Evolutionary conservation across 257 asterid species (phyloP).

Genomic region (Scutellaria barbata): DNA sequence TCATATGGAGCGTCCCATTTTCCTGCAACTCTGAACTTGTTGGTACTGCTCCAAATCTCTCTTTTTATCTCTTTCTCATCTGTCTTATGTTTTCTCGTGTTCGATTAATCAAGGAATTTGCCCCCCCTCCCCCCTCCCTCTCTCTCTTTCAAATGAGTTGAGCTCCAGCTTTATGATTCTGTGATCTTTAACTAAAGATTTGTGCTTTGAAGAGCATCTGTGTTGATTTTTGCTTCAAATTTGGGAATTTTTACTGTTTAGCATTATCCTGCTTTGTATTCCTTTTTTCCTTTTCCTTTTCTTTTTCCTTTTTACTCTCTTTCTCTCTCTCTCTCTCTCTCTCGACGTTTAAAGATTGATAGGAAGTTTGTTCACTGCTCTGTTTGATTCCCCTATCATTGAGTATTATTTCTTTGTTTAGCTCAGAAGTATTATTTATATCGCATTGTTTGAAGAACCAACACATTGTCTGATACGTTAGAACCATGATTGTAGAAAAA

Average conservation of each 20-base stretch:
- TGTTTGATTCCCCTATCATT: background rate
- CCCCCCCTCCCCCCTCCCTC: too few relatives aligned
- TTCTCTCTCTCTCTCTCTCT: too few relatives aligned
- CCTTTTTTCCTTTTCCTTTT: too few relatives aligned
- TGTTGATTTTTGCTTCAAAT: conserved; percentile 16
- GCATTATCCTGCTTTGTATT: background rate
- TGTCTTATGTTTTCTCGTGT: background rate
- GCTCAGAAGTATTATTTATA: too few relatives aligned
- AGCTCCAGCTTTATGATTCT: conserved; percentile 18
- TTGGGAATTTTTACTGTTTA: conserved; percentile 17
- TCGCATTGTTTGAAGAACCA: background rate
- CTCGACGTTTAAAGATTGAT: conserved; percentile 12
- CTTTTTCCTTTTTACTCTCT: too few relatives aligned
- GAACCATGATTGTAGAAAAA: background rate
- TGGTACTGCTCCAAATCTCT: conserved; percentile 33
- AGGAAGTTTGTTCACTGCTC: background rate
- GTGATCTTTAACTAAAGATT: background rate
- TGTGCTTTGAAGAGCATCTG: conserved; percentile 17
- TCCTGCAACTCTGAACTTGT: conserved; percentile 20
- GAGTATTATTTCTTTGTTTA: background rate
- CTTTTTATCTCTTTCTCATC: background rate
- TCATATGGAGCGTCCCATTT: conserved; percentile 26
- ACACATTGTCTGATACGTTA: conserved; percentile 9
- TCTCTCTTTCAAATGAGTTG: background rate
- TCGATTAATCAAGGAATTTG: background rate